Evolutionary conservation across 2,329 filamentous ascomycete genomes (phyloP).

Genomic region (Chalaropsis ovoidea): DNA sequence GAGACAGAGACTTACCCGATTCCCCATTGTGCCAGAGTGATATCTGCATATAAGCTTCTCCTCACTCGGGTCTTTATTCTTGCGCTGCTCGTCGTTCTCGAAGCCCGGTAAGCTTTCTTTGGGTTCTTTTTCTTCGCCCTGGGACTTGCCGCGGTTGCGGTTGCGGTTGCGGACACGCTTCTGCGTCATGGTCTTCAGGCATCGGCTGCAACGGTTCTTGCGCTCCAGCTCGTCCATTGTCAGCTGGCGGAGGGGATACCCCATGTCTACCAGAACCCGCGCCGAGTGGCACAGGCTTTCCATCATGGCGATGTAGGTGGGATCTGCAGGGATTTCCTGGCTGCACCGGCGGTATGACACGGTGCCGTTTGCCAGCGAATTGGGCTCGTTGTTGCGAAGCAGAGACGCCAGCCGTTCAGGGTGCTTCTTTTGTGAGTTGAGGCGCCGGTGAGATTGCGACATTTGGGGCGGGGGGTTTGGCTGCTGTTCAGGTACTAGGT

Average conservation of each 20-base stretch:
- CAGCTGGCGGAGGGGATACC: slow-evolving; percentile 30
- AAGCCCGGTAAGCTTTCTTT: not conserved
- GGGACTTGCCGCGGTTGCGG: slow-evolving; percentile 16
- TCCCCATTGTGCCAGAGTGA: slow-evolving; percentile 30
- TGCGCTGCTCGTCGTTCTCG: not conserved
- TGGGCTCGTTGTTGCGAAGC: not conserved
- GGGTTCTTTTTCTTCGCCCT: not conserved
- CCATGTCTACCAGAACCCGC: slow-evolving; percentile 19
- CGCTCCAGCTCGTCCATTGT: slow-evolving; percentile 29
- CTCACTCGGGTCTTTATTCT: slow-evolving; percentile 13
- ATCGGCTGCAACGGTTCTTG: slow-evolving; percentile 31
- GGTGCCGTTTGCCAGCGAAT: not conserved
- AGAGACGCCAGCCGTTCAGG: not conserved
- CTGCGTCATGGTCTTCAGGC: slow-evolving; percentile 26
- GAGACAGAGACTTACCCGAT: slow-evolving; percentile 28
- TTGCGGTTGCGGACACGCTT: not conserved
- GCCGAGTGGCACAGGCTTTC: slow-evolving; percentile 11
- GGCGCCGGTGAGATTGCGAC: not conserved
- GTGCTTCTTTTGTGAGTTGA: not conserved
- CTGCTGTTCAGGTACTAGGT: not conserved
- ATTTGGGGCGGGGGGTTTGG: not conserved
- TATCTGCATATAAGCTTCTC: slow-evolving; percentile 21
- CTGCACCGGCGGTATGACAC: not conserved
- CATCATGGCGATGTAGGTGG: slow-evolving; percentile 3
- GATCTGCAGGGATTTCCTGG: not conserved